Conservation (phyloP, 2,329 filamentous ascomycete species). For the Pyricularia pennisetigena region DNA sequence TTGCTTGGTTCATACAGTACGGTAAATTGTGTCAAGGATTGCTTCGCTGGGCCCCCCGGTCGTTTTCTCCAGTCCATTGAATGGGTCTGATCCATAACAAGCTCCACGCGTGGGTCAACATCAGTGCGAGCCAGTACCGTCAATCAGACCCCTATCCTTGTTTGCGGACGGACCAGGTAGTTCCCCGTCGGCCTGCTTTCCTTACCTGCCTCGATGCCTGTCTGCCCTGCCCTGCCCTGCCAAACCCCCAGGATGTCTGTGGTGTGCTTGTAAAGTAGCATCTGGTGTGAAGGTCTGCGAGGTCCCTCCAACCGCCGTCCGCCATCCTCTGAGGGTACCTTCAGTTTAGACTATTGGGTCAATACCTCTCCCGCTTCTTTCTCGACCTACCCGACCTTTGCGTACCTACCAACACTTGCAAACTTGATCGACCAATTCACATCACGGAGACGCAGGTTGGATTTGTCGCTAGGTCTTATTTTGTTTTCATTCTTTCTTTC, state of each 20-base stretch:
- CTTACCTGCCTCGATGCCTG: not conserved
- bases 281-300: not conserved
- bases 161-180: not conserved
- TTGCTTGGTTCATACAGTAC: not conserved
- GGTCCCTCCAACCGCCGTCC: not conserved
- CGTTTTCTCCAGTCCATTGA: not conserved
- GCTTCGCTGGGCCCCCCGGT: not conserved
- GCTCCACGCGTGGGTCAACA: not conserved
- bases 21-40: not conserved
- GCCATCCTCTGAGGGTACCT: not conserved
- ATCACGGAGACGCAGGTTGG: not conserved
- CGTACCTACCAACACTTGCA: not conserved
- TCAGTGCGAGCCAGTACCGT: not conserved
- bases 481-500: not conserved
- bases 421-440: not conserved
- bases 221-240: not conserved
- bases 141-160: not conserved
- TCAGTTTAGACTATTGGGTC: not conserved
- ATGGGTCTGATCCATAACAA: not conserved
- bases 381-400: not conserved
- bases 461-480: not conserved
- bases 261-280: not conserved
- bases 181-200: not conserved
- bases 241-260: not conserved
- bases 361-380: not conserved